Evolutionary conservation across 805 yeast genomes (phyloP), one percentile per base, ranked within the genome.

Genomic region (Candida nonsorbophila): DNA sequence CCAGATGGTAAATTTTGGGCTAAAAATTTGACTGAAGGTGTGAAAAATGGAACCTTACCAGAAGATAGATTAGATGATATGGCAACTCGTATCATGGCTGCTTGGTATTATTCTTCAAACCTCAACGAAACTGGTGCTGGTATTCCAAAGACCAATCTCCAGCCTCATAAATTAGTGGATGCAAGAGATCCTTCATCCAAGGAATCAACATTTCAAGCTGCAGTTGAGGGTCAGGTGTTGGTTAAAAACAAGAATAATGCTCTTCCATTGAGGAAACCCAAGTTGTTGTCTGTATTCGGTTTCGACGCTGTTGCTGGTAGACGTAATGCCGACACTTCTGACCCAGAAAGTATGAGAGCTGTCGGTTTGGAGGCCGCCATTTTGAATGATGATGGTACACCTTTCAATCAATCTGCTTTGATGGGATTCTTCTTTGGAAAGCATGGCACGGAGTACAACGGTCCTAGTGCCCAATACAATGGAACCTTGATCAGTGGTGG

Each of bases 51-150:
- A 21, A 69, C 81, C 1, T 49, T 76, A 9, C 67, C 73, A 1
- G 68, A 63, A 33, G 53, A 58, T 27, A 51, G 80, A 38, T 51
- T 76, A 14, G 67, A 72, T 42, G 82, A 76, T 41, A 76, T 75
- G 81, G 80, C 63, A 4, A 67, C 69, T 8, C 50, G 81, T 32
- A 69, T 76, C 13, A 47, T 76, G 39, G 77, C 78, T 4, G 64
- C 79, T 0, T 73, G 70, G 40, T 72, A 58, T n/a, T n/a, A n/a
- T n/a, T n/a, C n/a, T n/a, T n/a, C n/a, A n/a, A n/a, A n/a, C n/a
- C n/a, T 14, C 11, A 21, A 21, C 45, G 58, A 66, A 5, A 50
- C 63, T 29, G 66, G 62, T 16, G 45, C 37, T 20, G 47, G 45
- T 37, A 44, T 37, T 28, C 44, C 54, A 32, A 66, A 66, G 8